Percentiles rank a stretch among this genome's conserved stretches.
These are phyloP conservation scores for Achlya hypogyna DNA, from an alignment of 352 stramenopile genomes.

Conservation along the genomic window DNA sequence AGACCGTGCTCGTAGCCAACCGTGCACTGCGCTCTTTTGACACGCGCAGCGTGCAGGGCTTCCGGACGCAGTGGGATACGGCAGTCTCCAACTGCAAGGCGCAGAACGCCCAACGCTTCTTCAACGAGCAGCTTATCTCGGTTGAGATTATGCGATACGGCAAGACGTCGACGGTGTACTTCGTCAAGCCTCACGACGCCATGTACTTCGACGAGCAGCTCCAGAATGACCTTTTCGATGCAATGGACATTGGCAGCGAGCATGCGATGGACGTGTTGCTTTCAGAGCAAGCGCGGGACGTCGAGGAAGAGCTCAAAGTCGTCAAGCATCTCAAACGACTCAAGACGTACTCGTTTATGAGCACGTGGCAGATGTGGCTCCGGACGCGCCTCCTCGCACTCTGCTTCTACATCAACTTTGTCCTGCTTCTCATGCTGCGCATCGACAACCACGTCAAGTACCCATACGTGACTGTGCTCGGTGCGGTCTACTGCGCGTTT, in stretches of 20 bases:
- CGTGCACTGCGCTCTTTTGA: conserved; percentile 14
- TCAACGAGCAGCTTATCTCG: conserved; percentile 18
- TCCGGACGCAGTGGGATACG: conserved; percentile 8
- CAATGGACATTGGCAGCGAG: conserved; percentile 19
- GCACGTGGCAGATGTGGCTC: conserved; percentile 5
- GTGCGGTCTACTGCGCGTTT: neutral
- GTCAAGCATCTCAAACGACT: conserved; percentile 13
- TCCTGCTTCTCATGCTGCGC: conserved; percentile 6
- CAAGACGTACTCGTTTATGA: conserved; percentile 2
- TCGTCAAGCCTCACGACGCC: conserved; percentile 17
- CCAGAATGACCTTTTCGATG: conserved; percentile 17
- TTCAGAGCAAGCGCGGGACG: conserved; percentile 5
- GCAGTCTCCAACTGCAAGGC: conserved; percentile 11
- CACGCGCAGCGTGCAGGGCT: conserved; percentile 10
- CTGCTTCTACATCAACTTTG: conserved; percentile 22
- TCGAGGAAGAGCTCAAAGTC: conserved; percentile 18
- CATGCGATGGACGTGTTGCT: conserved; percentile 13
- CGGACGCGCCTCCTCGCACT: conserved; percentile 1
- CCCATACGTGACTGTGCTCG: conserved; percentile 4
- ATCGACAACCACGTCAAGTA: neutral
- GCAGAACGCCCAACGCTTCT: neutral
- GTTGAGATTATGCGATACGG: conserved; percentile 6
- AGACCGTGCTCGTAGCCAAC: conserved; percentile 6
- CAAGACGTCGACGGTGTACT: conserved; percentile 9
- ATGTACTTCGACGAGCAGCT: conserved; percentile 21